Base-by-base conservation (phyloP, 129 eudicot genomes). In the Chrysanthemum makinoi region DNA sequence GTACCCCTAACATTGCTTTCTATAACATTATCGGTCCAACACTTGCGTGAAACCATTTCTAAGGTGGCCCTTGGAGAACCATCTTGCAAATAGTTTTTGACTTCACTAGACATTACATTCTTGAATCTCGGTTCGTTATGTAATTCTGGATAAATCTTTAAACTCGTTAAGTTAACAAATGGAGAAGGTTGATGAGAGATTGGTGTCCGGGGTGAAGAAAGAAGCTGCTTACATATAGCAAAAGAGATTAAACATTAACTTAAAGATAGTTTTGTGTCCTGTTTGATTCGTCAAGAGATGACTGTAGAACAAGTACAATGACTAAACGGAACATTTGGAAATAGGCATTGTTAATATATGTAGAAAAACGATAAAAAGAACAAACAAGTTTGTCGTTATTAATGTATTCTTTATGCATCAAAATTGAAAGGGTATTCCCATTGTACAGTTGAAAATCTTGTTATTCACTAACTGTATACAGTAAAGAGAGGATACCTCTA, bases 21-120 rank as follows among this genome's bases (percentile, higher is more conserved):
- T n/a, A n/a, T n/a, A n/a, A n/a, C n/a, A n/a, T n/a, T n/a, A n/a
- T n/a, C n/a, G n/a, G n/a, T n/a, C n/a, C n/a, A n/a, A n/a, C n/a
- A n/a, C n/a, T n/a, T 28, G 18, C 28, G 69, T 64, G 69, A 15
- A 39, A 64, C 33, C 28, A 64, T 14, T 64, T 50, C 44, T 12
- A 39, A 39, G 51, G 69, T 64, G 13, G 53, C 53, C 15, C 26
- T 64, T 43, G 53, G 69, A 64, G 69, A 64, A 64, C 35, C 35
- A 30, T 39, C 52, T 64, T 39, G 11, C 24, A 64, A 30, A 64
- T 64, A 64, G 51, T 64, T 64, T 64, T 64, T 64, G 52, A 39
- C 68, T 33, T 62, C 67, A 33, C 20, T 62, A 62, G 66, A 30
- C 67, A n/a, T 62, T 14, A 62, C 22, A 28, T 30, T 26, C 22